Conservation (phyloP, 129 eudicot genomes). For the Flaveria linearis region DNA sequence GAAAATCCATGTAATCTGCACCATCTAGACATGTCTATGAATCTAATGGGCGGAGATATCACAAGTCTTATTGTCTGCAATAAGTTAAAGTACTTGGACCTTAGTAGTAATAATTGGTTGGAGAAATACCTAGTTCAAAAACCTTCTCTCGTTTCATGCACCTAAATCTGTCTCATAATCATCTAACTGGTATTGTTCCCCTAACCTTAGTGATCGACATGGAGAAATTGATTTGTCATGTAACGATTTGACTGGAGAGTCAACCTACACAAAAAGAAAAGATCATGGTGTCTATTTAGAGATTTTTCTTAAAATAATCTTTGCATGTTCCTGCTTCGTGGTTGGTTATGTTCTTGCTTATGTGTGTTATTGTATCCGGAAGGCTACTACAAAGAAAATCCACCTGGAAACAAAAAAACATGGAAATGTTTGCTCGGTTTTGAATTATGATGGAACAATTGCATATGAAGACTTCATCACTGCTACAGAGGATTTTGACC, state of each 20-base stretch:
- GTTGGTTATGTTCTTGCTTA: conserved; percentile 8
- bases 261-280: not conserved
- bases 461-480: conserved; percentile 40
- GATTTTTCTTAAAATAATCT: not conserved
- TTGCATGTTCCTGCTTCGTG: not conserved
- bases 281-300: not conserved
- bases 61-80: not conserved
- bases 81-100: not conserved
- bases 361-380: not conserved
- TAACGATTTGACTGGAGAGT: not conserved
- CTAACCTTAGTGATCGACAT: not conserved
- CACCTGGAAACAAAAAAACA: not conserved
- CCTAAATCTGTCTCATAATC: not conserved
- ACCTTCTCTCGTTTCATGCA: not conserved
- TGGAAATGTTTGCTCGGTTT: conserved; percentile 23
- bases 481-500: conserved; percentile 43
- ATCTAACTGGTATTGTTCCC: not conserved
- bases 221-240: not conserved
- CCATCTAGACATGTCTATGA: conserved; percentile 6
- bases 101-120: conserved; percentile 16
- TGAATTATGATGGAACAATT: conserved; percentile 36
- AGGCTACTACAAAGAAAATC: conserved; percentile 8
- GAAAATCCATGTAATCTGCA: not conserved
- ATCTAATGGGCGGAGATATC: not conserved
- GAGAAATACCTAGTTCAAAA: not conserved